Percentiles rank a stretch among this genome's conserved stretches.
phyloP scores from a whole-genome alignment of 805 yeast genomes.

The Debaryomyces hansenii region DNA sequence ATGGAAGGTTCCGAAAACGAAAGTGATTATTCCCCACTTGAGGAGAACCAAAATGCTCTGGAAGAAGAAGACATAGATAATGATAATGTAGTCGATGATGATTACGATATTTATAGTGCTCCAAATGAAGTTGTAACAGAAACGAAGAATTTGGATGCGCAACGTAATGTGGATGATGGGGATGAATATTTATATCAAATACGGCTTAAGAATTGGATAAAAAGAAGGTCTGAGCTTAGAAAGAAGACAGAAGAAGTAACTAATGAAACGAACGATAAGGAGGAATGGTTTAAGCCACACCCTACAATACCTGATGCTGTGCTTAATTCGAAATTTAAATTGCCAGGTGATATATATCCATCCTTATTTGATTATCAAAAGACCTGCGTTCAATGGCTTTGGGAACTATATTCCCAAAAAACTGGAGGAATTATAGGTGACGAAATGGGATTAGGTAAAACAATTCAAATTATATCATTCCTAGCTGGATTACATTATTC shows the following conservation, averaged over 20 bases:
- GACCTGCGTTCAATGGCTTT: constrained; percentile 96
- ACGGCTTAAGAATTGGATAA: constrained; percentile 62
- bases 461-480: constrained; percentile 89
- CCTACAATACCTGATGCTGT: constrained; percentile 76
- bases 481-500: constrained; percentile 89
- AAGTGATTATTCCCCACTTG: background rate
- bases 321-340: constrained; percentile 62
- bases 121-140: constrained; percentile 1
- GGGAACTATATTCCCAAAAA: constrained; percentile 86
- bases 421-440: constrained; percentile 97
- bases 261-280: constrained; percentile 14
- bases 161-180: constrained; percentile 72
- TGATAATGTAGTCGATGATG: constrained; percentile 3
- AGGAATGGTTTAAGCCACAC: constrained; percentile 76
- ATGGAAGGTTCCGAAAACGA: background rate
- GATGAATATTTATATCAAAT: constrained; percentile 62
- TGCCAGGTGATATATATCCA: constrained; percentile 91
- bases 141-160: background rate
- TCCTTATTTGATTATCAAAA: constrained; percentile 89
- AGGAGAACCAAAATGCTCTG: constrained; percentile 10
- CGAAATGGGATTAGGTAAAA: constrained; percentile 98
- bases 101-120: constrained; percentile 1
- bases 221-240: constrained; percentile 49
- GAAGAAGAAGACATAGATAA: constrained; percentile 17
- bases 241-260: constrained; percentile 3